phyloP scores from a whole-genome alignment of 2,329 filamentous ascomycete species.

The Calonectria crousiana region DNA sequence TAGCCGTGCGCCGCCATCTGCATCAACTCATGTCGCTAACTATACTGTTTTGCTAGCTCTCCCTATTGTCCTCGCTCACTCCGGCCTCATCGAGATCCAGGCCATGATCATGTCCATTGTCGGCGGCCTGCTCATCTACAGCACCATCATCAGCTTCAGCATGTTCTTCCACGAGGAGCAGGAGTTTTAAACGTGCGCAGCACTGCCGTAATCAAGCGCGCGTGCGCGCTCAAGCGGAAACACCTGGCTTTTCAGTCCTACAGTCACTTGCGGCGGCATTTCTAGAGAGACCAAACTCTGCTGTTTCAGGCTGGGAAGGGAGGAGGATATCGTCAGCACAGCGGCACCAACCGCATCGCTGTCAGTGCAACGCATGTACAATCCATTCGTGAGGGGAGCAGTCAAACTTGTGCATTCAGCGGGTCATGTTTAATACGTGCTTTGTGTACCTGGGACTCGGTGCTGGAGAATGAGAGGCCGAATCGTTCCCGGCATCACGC shows the following conservation, averaged over 20 bases:
- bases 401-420: conserved; percentile 36
- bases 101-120: conserved; percentile 97
- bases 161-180: conserved; percentile 99
- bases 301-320: neutral
- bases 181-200: conserved; percentile 76
- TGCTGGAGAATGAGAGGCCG: conserved; percentile 26
- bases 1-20: neutral
- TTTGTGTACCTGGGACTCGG: conserved; percentile 15
- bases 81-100: conserved; percentile 81
- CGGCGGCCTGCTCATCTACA: conserved; percentile 94
- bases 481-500: conserved; percentile 11
- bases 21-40: conserved; percentile 26
- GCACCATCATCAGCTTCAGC: conserved; percentile 96
- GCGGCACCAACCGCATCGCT: conserved; percentile 24
- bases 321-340: neutral
- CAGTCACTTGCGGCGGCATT: neutral
- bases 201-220: neutral
- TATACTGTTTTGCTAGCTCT: conserved; percentile 70
- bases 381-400: conserved; percentile 33
- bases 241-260: neutral
- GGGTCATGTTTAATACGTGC: conserved; percentile 27
- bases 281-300: neutral
- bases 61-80: conserved; percentile 88
- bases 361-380: conserved; percentile 36
- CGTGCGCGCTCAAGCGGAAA: neutral